phyloP scores from a whole-genome alignment of 140 eudicot genomes.

The Cichorium intybus region DNA sequence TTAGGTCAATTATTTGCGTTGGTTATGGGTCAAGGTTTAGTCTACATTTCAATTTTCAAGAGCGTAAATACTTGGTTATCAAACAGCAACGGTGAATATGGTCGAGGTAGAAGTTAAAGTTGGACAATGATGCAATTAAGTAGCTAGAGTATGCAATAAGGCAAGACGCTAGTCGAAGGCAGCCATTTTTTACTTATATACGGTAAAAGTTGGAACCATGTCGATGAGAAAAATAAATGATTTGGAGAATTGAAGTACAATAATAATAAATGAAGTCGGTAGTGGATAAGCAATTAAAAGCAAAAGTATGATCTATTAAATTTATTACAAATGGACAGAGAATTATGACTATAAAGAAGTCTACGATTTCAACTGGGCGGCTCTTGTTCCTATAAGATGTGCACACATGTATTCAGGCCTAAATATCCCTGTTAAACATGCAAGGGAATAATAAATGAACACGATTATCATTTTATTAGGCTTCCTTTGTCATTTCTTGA shows the following conservation, averaged over 20 bases:
- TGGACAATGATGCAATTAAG: background rate
- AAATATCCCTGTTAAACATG: background rate
- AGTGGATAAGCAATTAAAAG: slow-evolving; percentile 20
- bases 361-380: slow-evolving; percentile 30
- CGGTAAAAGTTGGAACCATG: no score
- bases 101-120: background rate
- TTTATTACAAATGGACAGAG: slow-evolving; percentile 1
- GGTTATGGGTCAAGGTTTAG: background rate
- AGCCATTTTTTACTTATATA: no score
- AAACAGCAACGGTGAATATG: background rate
- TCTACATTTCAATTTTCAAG: background rate
- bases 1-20: background rate
- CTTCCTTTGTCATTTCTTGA: background rate
- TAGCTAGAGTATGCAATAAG: background rate
- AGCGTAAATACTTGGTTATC: slow-evolving; percentile 6
- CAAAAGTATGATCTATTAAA: slow-evolving; percentile 21
- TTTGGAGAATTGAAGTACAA: slow-evolving; percentile 15
- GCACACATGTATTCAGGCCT: slow-evolving; percentile 20
- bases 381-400: slow-evolving; percentile 15
- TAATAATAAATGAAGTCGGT: slow-evolving; percentile 26
- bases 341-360: slow-evolving; percentile 5
- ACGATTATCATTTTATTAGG: background rate
- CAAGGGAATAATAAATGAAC: background rate
- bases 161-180: no score
- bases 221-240: background rate